Evolutionary conservation across 805 yeast genomes (phyloP).

Genomic region (Ogataea saltuana): DNA sequence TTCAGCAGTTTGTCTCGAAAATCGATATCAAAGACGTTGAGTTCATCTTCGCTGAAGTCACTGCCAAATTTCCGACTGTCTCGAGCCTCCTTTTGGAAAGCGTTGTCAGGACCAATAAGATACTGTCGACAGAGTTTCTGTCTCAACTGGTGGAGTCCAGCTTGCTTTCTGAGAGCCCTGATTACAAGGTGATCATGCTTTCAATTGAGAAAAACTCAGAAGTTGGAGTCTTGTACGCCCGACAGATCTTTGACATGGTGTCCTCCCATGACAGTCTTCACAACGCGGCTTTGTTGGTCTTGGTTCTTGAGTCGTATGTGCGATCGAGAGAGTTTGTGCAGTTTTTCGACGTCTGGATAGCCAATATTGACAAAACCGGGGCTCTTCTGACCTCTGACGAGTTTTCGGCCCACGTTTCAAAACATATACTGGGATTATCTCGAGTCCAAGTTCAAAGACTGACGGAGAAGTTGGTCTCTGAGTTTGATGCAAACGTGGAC

Average conservation of each 20-base stretch:
- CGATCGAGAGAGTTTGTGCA: slow-evolving; percentile 57
- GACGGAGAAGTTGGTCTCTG: slow-evolving; percentile 24
- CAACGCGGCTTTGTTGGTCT: slow-evolving; percentile 3
- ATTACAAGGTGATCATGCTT: slow-evolving; percentile 48
- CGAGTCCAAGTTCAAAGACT: slow-evolving; percentile 42
- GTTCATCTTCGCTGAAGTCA: slow-evolving; percentile 45
- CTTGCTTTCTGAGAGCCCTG: slow-evolving; percentile 17
- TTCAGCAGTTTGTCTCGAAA: slow-evolving; percentile 35
- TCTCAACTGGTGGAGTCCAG: slow-evolving; percentile 40
- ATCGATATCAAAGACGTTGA: slow-evolving; percentile 47
- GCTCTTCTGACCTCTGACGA: slow-evolving; percentile 24
- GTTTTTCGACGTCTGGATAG: slow-evolving; percentile 51
- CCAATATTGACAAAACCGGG: slow-evolving; percentile 16
- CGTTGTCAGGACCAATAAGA: slow-evolving; percentile 52
- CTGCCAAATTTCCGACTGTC: slow-evolving; percentile 38
- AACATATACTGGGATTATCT: slow-evolving; percentile 46
- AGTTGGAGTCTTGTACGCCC: slow-evolving; percentile 50
- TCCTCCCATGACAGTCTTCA: neutral
- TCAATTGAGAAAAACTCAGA: slow-evolving; percentile 58
- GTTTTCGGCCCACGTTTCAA: slow-evolving; percentile 41
- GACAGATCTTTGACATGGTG: slow-evolving; percentile 31
- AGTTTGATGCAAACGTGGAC: slow-evolving; percentile 10
- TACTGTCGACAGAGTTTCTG: slow-evolving; percentile 55
- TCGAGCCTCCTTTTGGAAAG: slow-evolving; percentile 46
- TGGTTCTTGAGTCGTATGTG: slow-evolving; percentile 42